Evolutionary conservation across 345 rosid species (phyloP), one percentile per base, ranked within the genome.

Genomic region (Litchi chinensis): DNA sequence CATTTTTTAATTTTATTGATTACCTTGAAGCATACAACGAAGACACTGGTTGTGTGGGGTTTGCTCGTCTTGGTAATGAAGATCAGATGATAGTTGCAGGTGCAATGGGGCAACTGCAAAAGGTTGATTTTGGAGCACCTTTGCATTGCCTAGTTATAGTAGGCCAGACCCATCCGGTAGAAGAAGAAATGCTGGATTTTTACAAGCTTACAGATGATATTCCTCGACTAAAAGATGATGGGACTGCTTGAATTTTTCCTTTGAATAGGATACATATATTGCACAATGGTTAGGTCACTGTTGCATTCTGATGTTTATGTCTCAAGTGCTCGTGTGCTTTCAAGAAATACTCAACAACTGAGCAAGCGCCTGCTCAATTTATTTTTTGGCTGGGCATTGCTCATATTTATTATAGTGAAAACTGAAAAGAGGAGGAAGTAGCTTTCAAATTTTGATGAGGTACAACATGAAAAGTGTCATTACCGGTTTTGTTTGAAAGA

Each of bases 131-230:
- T 75, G 97, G 97, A 77, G 82, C 89, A 2, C 98, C 98, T 4
- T 79, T 93, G 75, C 98, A 92, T 87, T 94, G 95, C 84, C 92
- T 91, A 46, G 96, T 94, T 78, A 92, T 94, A 10, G 91, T 86
- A 48, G 98, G 98, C 24, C 24, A 88, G 54, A 94, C 92, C 13
- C 95, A 94, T 87, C 97, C 98, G 0, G 80, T 93, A 57, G 97
- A 96, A 86, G 95, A 92, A 76, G 99, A 96, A 83, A 94, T 96
- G 97, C 75, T 97, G 71, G 90, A 88, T 66, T 84, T 91, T 79
- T 97, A 91, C 91, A 89, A 80, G 69, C 79, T 86, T 70, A 26
- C 72, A 72, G 66, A 41, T 4, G 75, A 69, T 60, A 75, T 22
- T 32, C 18, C 28, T n/a, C 62, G 26, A 65, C 52, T 74, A 16